A percentile compares a stretch with the other conserved stretches of the same genome.
Evolutionary conservation across 1,284 basidiomycete genomes (phyloP).

Genomic region (Cryptococcus jaspeensis): DNA sequence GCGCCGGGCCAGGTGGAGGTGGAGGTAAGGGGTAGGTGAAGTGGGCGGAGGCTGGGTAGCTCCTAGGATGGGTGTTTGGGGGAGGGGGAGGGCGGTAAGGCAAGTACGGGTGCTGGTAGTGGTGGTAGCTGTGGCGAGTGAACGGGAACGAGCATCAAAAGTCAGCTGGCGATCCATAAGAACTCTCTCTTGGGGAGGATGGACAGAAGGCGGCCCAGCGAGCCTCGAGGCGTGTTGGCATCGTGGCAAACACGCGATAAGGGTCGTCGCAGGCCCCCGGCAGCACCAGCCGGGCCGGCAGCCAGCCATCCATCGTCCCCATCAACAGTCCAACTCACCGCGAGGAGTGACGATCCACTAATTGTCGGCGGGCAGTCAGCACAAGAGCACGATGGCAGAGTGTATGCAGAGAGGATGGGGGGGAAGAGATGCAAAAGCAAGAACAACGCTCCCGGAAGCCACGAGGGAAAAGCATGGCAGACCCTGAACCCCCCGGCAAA

Average conservation of each 20-base stretch:
- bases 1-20: background rate
- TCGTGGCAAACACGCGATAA: conserved; percentile 20
- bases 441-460: no score
- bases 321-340: no score
- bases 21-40: background rate
- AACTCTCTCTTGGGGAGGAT: background rate
- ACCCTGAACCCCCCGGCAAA: no score
- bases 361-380: background rate
- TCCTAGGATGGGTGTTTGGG: background rate
- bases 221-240: conserved; percentile 13
- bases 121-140: background rate
- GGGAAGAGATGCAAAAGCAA: no score
- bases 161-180: background rate
- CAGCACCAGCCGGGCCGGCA: no score
- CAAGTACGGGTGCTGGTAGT: background rate
- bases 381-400: background rate
- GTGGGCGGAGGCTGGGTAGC: background rate
- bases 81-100: background rate
- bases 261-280: conserved; percentile 1
- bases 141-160: background rate
- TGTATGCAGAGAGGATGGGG: no score
- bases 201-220: background rate
- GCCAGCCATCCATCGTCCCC: no score
- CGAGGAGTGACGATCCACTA: background rate
- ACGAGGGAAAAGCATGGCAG: no score